Evolutionary conservation across 352 stramenopile species (phyloP).

Genomic region (Phytophthora hybrid): DNA sequence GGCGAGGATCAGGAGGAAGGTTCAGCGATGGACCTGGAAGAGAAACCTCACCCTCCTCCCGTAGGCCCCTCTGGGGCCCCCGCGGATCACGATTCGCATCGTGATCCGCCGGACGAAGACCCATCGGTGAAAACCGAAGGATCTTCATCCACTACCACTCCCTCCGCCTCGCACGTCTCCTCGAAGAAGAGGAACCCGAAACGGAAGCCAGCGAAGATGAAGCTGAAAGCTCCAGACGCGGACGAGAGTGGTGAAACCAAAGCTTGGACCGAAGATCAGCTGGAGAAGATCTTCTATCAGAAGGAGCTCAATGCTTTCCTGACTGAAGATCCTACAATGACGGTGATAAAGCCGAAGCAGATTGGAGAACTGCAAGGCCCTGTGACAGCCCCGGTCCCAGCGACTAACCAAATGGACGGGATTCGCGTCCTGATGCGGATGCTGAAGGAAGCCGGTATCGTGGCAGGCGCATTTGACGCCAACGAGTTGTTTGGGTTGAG

Average conservation of each 20-base stretch:
- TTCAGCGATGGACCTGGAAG: slow-evolving; percentile 3
- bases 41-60: slow-evolving; percentile 3
- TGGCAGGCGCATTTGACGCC: neutral
- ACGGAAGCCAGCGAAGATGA: neutral
- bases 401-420: neutral
- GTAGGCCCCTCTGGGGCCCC: neutral
- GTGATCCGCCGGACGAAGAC: slow-evolving; percentile 1
- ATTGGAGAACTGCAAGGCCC: neutral
- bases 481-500: neutral
- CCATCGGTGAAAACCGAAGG: neutral
- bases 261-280: neutral
- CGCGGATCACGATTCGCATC: neutral
- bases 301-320: neutral
- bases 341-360: neutral
- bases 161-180: neutral
- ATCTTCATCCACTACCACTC: neutral
- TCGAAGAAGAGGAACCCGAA: neutral
- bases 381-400: neutral
- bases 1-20: neutral
- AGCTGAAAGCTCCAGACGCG: neutral
- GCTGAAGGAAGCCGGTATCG: neutral
- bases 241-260: neutral
- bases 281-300: neutral
- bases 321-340: neutral
- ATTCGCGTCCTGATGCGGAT: neutral